Base-by-base conservation (phyloP, 371 early-diverging fungal genomes). In the Umbelopsis sp. region DNA sequence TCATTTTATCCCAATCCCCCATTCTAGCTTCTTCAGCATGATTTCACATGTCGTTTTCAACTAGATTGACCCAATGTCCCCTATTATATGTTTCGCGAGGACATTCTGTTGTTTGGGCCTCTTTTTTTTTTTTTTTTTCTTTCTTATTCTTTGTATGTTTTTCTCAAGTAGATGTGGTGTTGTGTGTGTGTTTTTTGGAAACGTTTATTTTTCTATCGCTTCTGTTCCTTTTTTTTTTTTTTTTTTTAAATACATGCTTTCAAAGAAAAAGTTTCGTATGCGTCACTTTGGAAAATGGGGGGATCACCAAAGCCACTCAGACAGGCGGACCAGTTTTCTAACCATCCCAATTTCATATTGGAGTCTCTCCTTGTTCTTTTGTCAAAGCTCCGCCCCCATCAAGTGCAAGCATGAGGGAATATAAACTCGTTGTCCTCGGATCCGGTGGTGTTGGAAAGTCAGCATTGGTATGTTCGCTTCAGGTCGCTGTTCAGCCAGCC, bases 361-460 rank as follows among this genome's bases (percentile, higher is more conserved):
- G 41, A 41, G 41, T 41, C 41, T 41, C 57, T 35, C 57, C 57
- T 57, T 57, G 57, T 51, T 75, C 48, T 70, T 29, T 68, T 41
- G 45, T 38, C 45, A 64, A 44, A 57, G 57, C 57, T 57, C 57
- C 57, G 57, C 57, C 53, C 57, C 53, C 57, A 57, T 57, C 57
- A 57, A 44, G 20, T 32, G 22, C 41, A 50, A 35, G 44, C 66
- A 89, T 88, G 87, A 80, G 83, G 77, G 95, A 95, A 81, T 93
- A 93, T 81, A 93, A 93, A 72, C 84, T 95, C 38, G 95, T 95
- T 22, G 93, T 95, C 37, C 78, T 95, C n/a, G 95, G 95, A 29
- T 92, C 93, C 20, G 95, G 94, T 46, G 95, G 94, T 85, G 95
- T 95, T 66, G 95, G 95, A 3, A 95, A 95, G 76, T 93, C 93